A percentile compares a stretch with the other conserved stretches of the same genome.
Evolutionary conservation across 75 land plant species (phyloP).

Genomic region (Picea sitchensis): DNA sequence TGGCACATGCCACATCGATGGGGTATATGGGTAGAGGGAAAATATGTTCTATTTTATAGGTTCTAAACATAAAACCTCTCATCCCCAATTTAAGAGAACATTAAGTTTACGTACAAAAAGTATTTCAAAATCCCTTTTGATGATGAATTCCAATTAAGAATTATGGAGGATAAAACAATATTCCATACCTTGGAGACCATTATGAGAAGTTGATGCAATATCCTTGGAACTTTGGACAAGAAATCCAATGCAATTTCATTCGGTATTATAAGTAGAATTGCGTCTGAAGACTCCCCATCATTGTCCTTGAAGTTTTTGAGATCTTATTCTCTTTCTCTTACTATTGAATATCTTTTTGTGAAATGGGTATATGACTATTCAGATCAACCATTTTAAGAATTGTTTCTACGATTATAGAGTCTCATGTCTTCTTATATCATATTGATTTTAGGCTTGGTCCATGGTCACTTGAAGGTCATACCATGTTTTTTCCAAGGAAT

Average conservation of each 20-base stretch:
- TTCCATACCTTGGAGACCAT: conserved; percentile 9
- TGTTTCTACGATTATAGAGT: too few species aligned
- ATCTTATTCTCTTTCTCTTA: not conserved
- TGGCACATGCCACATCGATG: not conserved
- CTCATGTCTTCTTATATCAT: too few species aligned
- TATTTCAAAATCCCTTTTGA: not conserved
- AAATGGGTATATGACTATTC: not conserved
- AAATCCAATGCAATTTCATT: conserved; percentile 13
- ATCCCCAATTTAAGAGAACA: conserved; percentile 6
- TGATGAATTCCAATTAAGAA: not conserved
- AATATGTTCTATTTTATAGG: not conserved
- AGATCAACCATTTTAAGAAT: too few species aligned
- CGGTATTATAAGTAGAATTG: conserved; percentile 3
- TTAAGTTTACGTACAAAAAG: not conserved
- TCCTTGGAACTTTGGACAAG: conserved; percentile 3
- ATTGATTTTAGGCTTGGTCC: too few species aligned
- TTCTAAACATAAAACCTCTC: conserved; percentile 1
- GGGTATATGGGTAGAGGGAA: not conserved
- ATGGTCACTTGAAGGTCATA: too few species aligned
- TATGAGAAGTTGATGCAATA: not conserved
- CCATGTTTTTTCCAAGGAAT: too few species aligned
- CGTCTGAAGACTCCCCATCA: not conserved
- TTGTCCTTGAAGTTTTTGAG: not conserved
- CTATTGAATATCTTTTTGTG: not conserved
- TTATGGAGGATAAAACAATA: not conserved